These are phyloP conservation scores for Hyphodiscus hymeniophilus DNA, from an alignment of 495 filamentous ascomycete species.

Conservation along the genomic window DNA sequence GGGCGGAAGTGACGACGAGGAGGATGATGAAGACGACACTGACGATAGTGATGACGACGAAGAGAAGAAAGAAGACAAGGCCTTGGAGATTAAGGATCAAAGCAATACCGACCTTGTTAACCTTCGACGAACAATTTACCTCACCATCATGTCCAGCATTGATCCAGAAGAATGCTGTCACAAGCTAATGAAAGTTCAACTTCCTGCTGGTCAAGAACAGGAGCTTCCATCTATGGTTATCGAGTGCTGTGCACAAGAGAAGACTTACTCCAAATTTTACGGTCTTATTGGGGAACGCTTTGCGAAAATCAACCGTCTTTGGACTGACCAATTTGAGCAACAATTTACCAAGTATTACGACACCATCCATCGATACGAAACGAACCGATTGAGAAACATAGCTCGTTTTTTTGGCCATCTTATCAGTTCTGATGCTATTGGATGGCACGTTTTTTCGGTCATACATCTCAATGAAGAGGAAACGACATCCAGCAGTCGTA, in stretches of 20 bases:
- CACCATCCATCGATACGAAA: conserved; percentile 94
- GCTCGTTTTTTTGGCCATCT: conserved; percentile 92
- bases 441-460: conserved; percentile 80
- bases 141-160: conserved; percentile 92
- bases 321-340: conserved; percentile 85
- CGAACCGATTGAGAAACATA: conserved; percentile 87
- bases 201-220: conserved; percentile 80
- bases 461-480: conserved; percentile 94
- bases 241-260: conserved; percentile 91
- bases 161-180: conserved; percentile 95
- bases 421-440: conserved; percentile 75
- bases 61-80: conserved; percentile 58
- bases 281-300: conserved; percentile 91
- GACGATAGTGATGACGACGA: conserved; percentile 75
- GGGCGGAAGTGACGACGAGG: conserved; percentile 66
- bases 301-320: conserved; percentile 87
- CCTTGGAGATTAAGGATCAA: conserved; percentile 93
- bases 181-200: conserved; percentile 85
- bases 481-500: conserved; percentile 88
- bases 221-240: conserved; percentile 95
- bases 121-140: conserved; percentile 85
- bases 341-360: conserved; percentile 91
- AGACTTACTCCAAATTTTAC: conserved; percentile 94
- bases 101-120: conserved; percentile 93
- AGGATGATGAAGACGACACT: conserved; percentile 60